Conservation (phyloP, 2,329 filamentous ascomycete species). For the Aspergillus uvarum region DNA sequence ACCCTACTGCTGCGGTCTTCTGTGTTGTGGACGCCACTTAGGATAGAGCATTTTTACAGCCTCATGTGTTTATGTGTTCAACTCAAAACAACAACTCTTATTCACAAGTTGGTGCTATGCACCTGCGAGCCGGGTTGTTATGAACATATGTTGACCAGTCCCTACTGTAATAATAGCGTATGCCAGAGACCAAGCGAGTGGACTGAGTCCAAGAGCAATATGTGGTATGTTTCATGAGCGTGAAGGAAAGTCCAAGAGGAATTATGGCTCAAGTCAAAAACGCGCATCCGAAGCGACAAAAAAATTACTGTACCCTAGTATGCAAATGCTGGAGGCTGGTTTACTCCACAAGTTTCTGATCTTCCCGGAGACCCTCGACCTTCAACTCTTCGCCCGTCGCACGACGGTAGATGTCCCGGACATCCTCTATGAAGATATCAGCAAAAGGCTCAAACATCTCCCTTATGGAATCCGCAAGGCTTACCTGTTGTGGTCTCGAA, state of each 20-base stretch:
- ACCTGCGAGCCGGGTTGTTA: not conserved
- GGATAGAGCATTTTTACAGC: not conserved
- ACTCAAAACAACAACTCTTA: not conserved
- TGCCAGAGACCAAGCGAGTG: constrained; percentile 3
- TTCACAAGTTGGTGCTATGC: not conserved
- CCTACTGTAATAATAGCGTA: constrained; percentile 6
- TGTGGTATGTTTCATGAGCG: constrained; percentile 21
- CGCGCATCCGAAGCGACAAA: constrained; percentile 27
- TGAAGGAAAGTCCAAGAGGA: constrained; percentile 24
- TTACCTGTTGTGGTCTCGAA: constrained; percentile 82
- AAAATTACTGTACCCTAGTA: constrained; percentile 26
- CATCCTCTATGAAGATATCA: constrained; percentile 67
- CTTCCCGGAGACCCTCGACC: constrained; percentile 83
- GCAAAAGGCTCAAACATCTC: not conserved
- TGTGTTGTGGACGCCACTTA: not conserved
- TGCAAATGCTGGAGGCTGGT: constrained; percentile 7
- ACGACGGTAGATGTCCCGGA: constrained; percentile 87
- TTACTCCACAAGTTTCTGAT: constrained; percentile 46
- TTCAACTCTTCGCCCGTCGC: constrained; percentile 80
- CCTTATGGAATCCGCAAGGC: constrained; percentile 11
- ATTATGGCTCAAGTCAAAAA: constrained; percentile 29
- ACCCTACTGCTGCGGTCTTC: not conserved
- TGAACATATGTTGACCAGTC: not conserved
- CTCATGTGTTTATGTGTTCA: not conserved
- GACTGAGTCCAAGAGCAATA: constrained; percentile 14